Base-by-base conservation (phyloP, 1,139 yeast genomes). In the Debaryomyces sp. region DNA sequence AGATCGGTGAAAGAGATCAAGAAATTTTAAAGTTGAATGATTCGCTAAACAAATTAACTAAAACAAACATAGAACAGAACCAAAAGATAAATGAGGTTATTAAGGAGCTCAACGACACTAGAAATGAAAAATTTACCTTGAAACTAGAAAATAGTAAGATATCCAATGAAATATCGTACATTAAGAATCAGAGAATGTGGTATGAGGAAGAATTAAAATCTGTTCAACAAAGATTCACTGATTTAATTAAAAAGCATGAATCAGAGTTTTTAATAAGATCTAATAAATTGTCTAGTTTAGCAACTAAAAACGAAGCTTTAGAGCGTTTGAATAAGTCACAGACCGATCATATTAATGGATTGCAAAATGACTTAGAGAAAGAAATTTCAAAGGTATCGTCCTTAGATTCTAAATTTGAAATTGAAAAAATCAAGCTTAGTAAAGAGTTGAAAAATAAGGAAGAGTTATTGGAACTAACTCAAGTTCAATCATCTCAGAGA, bases 381-480 rank as follows among this genome's bases (percentile, higher is more conserved):
- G 73, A 77, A 43, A 61, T 76, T 6, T 67, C 79, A 1, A 57
- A 71, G 7, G 73, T 75, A 22, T 56, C 68, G 1, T 59, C 60
- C n/a, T 52, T 64, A 17, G 67, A 64, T 44, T 58, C 63, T 5
- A 62, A 65, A 36, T 55, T 53, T 33, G 73, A 71, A 43, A 54
- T 62, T 15, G 70, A 64, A 43, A 82, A 80, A 52, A 80, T 81
- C 27, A 82, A 80, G 39, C 84, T 82, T 57, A 66, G 82, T 39
- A 79, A 78, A 46, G 96, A 89, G 58, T 71, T 87, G 60, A 67
- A 81, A 2, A 68, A 82, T 34, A 90, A 87, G 62, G 85, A 85
- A 50, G 82, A 89, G 44, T 66, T 85, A 35, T 73, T 83, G 2
- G 82, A 80, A 41, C 71, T 88, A 17, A 74, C 89, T 52, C 83